A percentile compares a stretch with the other conserved stretches of the same genome.
phyloP scores from a whole-genome alignment of 2,329 filamentous ascomycete genomes.

The Lasiodiplodia hormozganensis region DNA sequence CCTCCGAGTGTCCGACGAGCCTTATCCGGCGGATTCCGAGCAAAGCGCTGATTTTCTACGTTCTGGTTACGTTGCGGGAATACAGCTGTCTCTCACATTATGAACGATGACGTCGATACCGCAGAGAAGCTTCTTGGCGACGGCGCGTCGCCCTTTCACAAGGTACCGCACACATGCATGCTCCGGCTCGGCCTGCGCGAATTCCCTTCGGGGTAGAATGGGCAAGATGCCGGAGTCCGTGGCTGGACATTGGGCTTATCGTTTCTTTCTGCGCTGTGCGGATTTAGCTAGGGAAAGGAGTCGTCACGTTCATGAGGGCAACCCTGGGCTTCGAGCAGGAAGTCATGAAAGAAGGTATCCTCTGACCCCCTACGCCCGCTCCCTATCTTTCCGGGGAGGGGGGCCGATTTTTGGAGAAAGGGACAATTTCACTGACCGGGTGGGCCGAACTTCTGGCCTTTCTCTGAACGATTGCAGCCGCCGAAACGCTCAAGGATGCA shows the following conservation, averaged over 20 bases:
- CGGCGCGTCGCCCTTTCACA: conserved; percentile 85
- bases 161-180: conserved; percentile 50
- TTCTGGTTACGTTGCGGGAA: neutral
- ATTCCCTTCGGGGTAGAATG: neutral
- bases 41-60: neutral
- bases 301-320: conserved; percentile 84
- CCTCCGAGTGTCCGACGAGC: neutral
- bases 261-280: conserved; percentile 7
- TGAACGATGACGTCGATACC: conserved; percentile 88
- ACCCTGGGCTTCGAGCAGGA: conserved; percentile 92
- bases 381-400: neutral
- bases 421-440: neutral
- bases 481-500: conserved; percentile 72
- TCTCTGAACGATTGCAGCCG: conserved; percentile 57
- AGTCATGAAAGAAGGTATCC: conserved; percentile 75
- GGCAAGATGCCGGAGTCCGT: neutral
- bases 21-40: neutral
- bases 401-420: neutral
- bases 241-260: conserved; percentile 8
- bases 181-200: neutral
- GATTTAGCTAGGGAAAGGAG: conserved; percentile 74
- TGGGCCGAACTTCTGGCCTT: neutral
- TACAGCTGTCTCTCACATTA: conserved; percentile 72
- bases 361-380: neutral
- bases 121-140: conserved; percentile 77